These are phyloP conservation scores for Vachellia collinsii DNA, from an alignment of 306 rosid species.

Conservation along the genomic window DNA sequence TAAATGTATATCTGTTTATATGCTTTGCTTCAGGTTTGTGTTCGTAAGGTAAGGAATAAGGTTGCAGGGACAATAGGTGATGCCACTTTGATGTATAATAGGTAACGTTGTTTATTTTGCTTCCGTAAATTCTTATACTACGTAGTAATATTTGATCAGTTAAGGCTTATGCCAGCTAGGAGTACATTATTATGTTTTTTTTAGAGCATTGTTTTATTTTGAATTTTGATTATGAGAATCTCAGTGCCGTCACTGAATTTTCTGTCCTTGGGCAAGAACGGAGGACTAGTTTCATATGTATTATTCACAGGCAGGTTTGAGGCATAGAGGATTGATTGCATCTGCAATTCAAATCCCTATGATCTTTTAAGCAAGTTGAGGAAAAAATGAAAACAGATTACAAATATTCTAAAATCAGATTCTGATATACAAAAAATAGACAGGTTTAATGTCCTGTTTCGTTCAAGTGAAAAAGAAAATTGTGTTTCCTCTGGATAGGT, in stretches of 20 bases:
- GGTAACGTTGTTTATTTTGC: conserved; percentile 46
- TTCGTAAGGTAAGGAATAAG: conserved; percentile 84
- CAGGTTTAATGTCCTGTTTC: no score
- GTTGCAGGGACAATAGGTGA: conserved; percentile 90
- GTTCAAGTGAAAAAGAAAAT: not conserved
- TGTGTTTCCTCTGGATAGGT: not conserved
- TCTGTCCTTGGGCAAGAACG: not conserved
- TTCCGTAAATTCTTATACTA: conserved; percentile 20
- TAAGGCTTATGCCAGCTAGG: not conserved
- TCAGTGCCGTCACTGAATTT: not conserved
- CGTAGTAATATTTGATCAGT: not conserved
- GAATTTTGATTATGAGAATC: not conserved
- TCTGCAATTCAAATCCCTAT: conserved; percentile 4
- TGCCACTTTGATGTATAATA: conserved; percentile 66
- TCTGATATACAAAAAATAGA: not conserved
- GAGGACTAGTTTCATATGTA: not conserved
- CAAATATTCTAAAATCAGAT: not conserved
- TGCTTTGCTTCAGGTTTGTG: conserved; percentile 64
- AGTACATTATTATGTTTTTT: not conserved
- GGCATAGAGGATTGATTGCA: not conserved
- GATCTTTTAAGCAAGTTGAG: not conserved
- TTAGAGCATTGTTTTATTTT: not conserved
- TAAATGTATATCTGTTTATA: not conserved
- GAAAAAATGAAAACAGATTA: not conserved
- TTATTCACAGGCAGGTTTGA: not conserved